Evolutionary conservation across 73 alveolate species (phyloP).

Genomic region (Tetrahymena malaccensis): DNA sequence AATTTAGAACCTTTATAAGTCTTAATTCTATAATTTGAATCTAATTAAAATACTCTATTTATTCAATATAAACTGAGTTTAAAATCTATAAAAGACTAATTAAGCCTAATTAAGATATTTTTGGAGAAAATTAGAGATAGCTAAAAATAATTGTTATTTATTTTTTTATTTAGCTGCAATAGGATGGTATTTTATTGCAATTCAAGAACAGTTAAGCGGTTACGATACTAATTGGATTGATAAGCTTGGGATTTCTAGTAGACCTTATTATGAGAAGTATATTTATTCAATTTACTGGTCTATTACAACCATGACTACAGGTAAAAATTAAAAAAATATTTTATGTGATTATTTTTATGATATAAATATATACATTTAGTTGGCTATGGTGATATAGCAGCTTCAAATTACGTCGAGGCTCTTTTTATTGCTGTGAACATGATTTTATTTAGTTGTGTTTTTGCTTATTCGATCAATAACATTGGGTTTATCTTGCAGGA

Average conservation of each 20-base stretch:
- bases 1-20: no score
- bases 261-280: neutral
- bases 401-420: conserved; percentile 51
- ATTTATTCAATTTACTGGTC: neutral
- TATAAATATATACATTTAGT: no score
- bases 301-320: neutral
- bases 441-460: conserved; percentile 47
- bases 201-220: neutral
- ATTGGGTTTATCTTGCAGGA: conserved; percentile 21
- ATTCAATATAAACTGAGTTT: no score
- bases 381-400: conserved; percentile 86
- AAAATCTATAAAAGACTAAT: no score
- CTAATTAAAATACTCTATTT: no score
- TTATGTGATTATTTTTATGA: neutral
- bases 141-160: neutral
- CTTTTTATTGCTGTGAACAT: conserved; percentile 57
- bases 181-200: neutral
- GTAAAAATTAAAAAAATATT: neutral
- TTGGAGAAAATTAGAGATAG: neutral
- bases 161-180: neutral
- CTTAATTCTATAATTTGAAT: no score
- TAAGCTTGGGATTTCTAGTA: neutral
- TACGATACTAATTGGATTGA: neutral
- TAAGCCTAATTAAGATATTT: no score
- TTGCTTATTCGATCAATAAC: conserved; percentile 34